Base-by-base conservation (phyloP, 352 stramenopile genomes). In the Phytophthora multivora region DNA sequence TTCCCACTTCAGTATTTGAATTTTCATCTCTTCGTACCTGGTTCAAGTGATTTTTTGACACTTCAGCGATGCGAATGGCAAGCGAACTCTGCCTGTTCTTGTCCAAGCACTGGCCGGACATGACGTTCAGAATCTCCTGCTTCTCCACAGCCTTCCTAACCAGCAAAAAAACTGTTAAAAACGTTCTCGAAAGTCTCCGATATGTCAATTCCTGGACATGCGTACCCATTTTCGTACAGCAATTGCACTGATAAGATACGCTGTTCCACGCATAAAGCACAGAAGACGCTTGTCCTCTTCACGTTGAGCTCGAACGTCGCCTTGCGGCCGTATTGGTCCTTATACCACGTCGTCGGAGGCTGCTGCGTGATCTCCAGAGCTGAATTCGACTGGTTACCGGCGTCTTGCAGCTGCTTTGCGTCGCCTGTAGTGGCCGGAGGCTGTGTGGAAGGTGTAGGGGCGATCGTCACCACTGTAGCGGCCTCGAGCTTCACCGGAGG, bases 31-130 rank as follows among this genome's bases (percentile, higher is more conserved):
- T 38, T 33, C 23, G 7, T 47, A 91, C 81, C 81, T 90, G 81
- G 68, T 93, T 93, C 51, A 90, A 71, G 42, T 93, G 81, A 62
- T 93, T 93, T 67, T 93, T 93, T 31, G 84, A 93, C 5, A 93
- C 84, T 42, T 93, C 80, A 51, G 86, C 86, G 57, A 93, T 91
- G 15, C 84, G 84, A 26, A 93, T 62, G 36, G 68, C 73, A 10
- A 93, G 42, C 7, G 63, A 64, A 53, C 78, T 93, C 19, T 73
- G 48, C 42, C 80, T 63, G 28, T 81, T 58, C 47, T 77, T 81
- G 66, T 82, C 78, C 4, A 93, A 71, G 54, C 79, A 93, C 26
- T 90, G 69, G 0, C 81, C 84, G 2, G 77, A 73, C 25, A 73
- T 75, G 33, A 89, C 73, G 30, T 82, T 80, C 45, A 91, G 43